A percentile compares a stretch with the other conserved stretches of the same genome.
Evolutionary conservation across 2,329 filamentous ascomycete species (phyloP).

Genomic region (Talaromyces marneffei): DNA sequence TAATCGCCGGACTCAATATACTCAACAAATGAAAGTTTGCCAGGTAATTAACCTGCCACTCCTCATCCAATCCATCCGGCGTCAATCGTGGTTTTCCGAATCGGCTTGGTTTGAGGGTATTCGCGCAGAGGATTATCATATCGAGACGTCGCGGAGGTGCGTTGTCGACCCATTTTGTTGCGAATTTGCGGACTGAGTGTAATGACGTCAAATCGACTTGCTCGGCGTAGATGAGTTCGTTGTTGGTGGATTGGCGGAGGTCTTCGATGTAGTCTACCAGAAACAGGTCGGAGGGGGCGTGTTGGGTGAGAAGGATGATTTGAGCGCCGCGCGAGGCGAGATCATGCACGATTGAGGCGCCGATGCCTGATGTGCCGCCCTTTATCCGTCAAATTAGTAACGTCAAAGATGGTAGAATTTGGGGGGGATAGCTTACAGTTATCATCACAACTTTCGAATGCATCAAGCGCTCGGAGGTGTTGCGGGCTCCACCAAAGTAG

Average conservation of each 20-base stretch:
- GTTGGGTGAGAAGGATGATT: slow-evolving; percentile 79
- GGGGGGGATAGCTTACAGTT: slow-evolving; percentile 54
- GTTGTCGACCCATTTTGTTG: slow-evolving; percentile 97
- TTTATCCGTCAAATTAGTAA: slow-evolving; percentile 23
- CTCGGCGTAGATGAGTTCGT: slow-evolving; percentile 89
- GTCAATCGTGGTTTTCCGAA: slow-evolving; percentile 54
- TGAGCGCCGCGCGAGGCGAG: slow-evolving; percentile 82
- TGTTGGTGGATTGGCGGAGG: slow-evolving; percentile 67
- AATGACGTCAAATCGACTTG: slow-evolving; percentile 84
- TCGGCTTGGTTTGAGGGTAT: slow-evolving; percentile 56
- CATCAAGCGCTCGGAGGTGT: slow-evolving; percentile 73
- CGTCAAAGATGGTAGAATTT: not conserved
- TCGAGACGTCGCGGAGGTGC: slow-evolving; percentile 81
- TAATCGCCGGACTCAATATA: slow-evolving; percentile 82
- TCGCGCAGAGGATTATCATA: slow-evolving; percentile 83
- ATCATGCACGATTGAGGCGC: slow-evolving; percentile 66
- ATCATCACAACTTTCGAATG: slow-evolving; percentile 91
- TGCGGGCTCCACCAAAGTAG: slow-evolving; percentile 70
- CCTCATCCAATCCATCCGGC: slow-evolving; percentile 74
- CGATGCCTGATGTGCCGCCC: slow-evolving; percentile 90
- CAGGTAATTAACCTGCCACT: slow-evolving; percentile 92
- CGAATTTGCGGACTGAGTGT: slow-evolving; percentile 87
- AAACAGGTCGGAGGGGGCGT: slow-evolving; percentile 76
- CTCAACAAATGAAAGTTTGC: slow-evolving; percentile 92
- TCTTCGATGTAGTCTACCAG: slow-evolving; percentile 90